Base-by-base conservation (phyloP, 345 rosid genomes). In the Orychophragmus violaceus region DNA sequence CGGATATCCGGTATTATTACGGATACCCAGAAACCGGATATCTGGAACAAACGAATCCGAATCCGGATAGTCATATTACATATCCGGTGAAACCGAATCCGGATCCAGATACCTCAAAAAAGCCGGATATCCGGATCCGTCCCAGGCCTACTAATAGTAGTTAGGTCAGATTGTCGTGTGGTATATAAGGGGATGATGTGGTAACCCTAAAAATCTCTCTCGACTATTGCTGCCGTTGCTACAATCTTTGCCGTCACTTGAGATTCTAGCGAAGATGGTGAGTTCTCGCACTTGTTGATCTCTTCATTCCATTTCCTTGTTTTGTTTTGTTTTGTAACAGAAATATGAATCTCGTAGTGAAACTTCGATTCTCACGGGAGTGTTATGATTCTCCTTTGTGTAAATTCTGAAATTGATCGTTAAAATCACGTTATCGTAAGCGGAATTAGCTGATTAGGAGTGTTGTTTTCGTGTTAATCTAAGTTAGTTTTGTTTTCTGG, bases 201-300 rank as follows among this genome's bases (percentile, higher is more conserved):
- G 29, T 16, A 71, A 18, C 69, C 75, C 75, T 71, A 70, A 11
- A 17, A 44, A 13, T 2, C 63, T 37, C 60, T 64, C 64, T 63
- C 52, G 59, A 59, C 10, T 56, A 3, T 56, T 2, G 30, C 35
- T n/a, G 69, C 37, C 25, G 50, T 35, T 25, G 52, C 62, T 42
- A 46, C 39, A 17, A 6, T 14, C 62, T 53, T 56, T 23, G 64
- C 76, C 55, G 66, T 59, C 49, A 41, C 66, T 66, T 28, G 37
- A 58, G 66, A 49, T 5, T 22, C 37, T 51, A 23, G 50, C 68
- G 62, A 73, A 73, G 72, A 73, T 73, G 77, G 77, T 73, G 21
- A 21, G 71, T 16, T 29, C 59, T 57, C 30, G 1, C 8, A 18
- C 36, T 32, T 28, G 12, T 58, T 9, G 2, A 19, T 56, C 52